A percentile compares a stretch with the other conserved stretches of the same genome.
These are phyloP conservation scores for Ophiostoma sp. DNA, from an alignment of 2,329 filamentous ascomycete genomes.

Conservation along the genomic window DNA sequence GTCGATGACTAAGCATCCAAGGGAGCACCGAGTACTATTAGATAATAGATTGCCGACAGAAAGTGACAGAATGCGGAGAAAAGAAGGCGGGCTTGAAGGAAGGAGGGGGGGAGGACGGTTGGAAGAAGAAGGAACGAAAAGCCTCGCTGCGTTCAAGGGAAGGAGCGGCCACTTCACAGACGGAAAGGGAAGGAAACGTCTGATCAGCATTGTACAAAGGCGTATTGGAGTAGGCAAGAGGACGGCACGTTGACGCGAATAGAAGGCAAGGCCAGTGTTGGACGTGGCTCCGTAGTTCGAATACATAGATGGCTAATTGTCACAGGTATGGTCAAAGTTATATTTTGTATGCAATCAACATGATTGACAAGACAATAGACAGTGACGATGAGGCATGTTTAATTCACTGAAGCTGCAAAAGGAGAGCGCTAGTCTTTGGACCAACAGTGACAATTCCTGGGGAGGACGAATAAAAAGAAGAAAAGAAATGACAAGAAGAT, in stretches of 20 bases:
- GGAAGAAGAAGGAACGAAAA: not conserved
- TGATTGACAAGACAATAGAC: no score
- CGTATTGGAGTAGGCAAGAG: not conserved
- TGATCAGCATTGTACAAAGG: no score
- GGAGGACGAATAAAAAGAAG: constrained; percentile 16
- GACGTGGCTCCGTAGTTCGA: no score
- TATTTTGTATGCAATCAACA: no score
- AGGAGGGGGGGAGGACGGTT: not conserved
- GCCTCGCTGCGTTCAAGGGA: not conserved
- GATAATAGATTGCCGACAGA: not conserved
- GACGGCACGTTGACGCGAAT: not conserved
- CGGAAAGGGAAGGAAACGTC: not conserved
- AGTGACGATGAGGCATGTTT: no score
- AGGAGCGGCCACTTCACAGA: not conserved
- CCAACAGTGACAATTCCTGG: constrained; percentile 19
- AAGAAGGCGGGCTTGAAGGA: not conserved
- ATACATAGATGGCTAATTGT: no score
- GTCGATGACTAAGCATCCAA: not conserved
- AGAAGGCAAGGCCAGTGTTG: not conserved
- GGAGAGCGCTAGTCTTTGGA: not conserved
- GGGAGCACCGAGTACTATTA: no score
- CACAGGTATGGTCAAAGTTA: no score
- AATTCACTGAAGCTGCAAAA: not conserved
- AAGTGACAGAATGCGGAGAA: not conserved
- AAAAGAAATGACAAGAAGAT: constrained; percentile 17